Base-by-base conservation (phyloP, 2,329 filamentous ascomycete genomes). In the Corynespora cassiicola region DNA sequence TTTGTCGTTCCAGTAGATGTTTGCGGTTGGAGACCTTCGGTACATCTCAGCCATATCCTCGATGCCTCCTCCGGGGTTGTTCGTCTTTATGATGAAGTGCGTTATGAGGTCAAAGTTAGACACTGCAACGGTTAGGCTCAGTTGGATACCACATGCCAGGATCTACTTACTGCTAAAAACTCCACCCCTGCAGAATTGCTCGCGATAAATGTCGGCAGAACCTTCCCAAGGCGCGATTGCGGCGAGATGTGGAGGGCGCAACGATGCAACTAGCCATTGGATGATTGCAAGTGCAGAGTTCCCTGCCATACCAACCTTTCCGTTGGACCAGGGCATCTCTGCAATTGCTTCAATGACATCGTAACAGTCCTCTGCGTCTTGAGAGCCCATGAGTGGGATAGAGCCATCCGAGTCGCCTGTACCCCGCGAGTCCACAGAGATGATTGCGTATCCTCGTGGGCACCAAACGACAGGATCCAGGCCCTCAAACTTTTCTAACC, bases 181-280 rank as follows among this genome's bases (percentile, higher is more conserved):
- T 3, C 50, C 47, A 7, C 75, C 74, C 5, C 74, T 66, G 22
- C 61, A 64, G 44, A 75, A 72, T 17, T 72, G 67, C 45, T 78
- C 75, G 2, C 74, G 68, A 42, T 74, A 78, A 3, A 76, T 47
- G 43, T 78, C 75, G 1, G 66, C 66, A 24, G 58, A 69, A 8
- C 71, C 75, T 50, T 79, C 75, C 73, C 73, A 74, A 28, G 62
- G 77, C 1, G 72, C 73, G 22, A 77, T 74, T 0, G 65, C 64
- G n/a, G 63, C 62, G 5, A 76, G 58, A 9, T 59, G 63, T 1
- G 73, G 74, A 7, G 74, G 74, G 12, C 66, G 56, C 26, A 68
- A 52, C 1, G 70, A 58, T 0, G 72, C 74, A 9, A 75, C 65
- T 31, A 70, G 69, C 66, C 68, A 72, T 39, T 76, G 72, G 0